Evolutionary conservation across 176 grass and related monocot species (phyloP), one percentile per base, ranked within the genome.

Genomic region (Zizania latifolia): DNA sequence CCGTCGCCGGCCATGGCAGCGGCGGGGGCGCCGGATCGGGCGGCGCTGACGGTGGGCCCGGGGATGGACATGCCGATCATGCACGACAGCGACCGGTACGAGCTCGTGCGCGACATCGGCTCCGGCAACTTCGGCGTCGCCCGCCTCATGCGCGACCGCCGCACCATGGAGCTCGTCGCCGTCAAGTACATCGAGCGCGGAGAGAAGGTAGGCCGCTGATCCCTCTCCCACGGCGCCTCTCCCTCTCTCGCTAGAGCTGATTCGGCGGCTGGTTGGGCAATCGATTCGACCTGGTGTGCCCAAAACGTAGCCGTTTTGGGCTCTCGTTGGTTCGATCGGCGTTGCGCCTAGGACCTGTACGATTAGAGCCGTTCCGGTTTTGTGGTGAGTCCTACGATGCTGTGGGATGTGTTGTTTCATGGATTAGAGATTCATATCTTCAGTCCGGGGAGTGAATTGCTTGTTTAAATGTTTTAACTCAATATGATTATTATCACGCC

Each of bases 31-130:
- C 79, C 90, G 89, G 89, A 92, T 87, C 89, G 89, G 78, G 86
- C 92, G 37, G 68, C 92, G 48, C 66, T 96, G 40, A 96, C 89
- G 36, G 86, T 96, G 34, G 92, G 92, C 4, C 92, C 89, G 11
- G 92, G 86, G 41, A 96, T 96, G 92, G 92, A 96, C 83, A 71
- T 92, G 89, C 92, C 92, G 65, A 96, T 96, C 80, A 96, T 96
- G 92, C 92, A 96, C 84, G 84, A 92, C 74, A 87, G 86, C 54
- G 92, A 96, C 81, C 81, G 92, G 12, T 96, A 96, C 83, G 92
- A 96, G 81, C 86, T 96, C 26, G 89, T 96, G 37, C 85, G 78
- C 31, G 92, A 96, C 82, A 96, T 96, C 74, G 92, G 92, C 26
- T 92, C 92, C 22, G 92, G 92, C 60, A 96, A 96, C 85, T 96